phyloP scores from a whole-genome alignment of 352 stramenopile species.

The Globisporangium barbulae region DNA sequence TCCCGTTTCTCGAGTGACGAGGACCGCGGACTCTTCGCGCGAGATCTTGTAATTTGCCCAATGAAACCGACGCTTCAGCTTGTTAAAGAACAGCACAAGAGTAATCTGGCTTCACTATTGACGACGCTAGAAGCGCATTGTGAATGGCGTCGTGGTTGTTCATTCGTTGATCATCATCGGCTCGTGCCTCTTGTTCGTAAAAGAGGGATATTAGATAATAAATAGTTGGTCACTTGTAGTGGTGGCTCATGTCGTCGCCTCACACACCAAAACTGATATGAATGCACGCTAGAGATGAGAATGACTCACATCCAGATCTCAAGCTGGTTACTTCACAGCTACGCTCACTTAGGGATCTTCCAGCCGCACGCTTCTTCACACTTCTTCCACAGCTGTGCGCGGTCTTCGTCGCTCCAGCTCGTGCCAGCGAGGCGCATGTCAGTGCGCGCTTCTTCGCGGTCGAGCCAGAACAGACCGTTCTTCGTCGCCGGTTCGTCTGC shows the following conservation, averaged over 20 bases:
- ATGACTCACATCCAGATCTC: not conserved
- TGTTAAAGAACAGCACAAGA: too few relatives aligned
- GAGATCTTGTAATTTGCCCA: not conserved
- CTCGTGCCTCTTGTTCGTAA: too few relatives aligned
- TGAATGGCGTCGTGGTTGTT: not conserved
- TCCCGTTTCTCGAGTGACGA: not conserved
- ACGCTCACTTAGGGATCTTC: conserved; percentile 5
- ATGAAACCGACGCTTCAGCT: conserved; percentile 2
- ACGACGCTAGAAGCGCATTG: not conserved
- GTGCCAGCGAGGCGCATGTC: conserved; percentile 44
- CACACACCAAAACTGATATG: not conserved
- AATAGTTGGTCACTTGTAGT: too few relatives aligned
- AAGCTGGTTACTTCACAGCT: not conserved
- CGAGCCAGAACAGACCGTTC: conserved; percentile 48
- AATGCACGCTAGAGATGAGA: not conserved
- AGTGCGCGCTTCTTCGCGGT: conserved; percentile 34
- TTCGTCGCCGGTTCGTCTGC: conserved; percentile 29
- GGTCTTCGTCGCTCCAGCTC: conserved; percentile 36
- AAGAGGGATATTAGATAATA: too few relatives aligned
- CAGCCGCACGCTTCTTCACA: conserved; percentile 35
- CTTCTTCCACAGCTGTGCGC: conserved; percentile 29
- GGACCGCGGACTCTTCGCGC: not conserved
- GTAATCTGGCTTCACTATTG: not conserved
- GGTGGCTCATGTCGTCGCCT: too few relatives aligned
- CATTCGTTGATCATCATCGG: too few relatives aligned